Evolutionary conservation across 306 rosid species (phyloP).

Genomic region (Glycine tomentella): DNA sequence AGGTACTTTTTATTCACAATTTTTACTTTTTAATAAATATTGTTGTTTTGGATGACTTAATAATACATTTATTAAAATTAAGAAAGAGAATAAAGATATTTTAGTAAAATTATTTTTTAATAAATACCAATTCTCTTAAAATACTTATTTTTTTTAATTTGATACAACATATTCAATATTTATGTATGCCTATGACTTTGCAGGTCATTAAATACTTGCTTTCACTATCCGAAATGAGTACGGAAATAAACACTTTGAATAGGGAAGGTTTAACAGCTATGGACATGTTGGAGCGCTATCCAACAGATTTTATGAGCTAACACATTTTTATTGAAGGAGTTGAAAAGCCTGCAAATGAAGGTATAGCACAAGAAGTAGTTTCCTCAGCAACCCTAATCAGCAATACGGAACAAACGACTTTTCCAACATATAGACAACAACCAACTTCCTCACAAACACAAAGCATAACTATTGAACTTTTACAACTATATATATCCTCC

Average conservation of each 20-base stretch:
- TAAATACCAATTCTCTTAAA: too few relatives aligned
- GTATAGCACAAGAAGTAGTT: not conserved
- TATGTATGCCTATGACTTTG: not conserved
- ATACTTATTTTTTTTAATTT: not conserved
- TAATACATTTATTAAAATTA: too few relatives aligned
- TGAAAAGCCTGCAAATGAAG: not conserved
- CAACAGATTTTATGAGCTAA: constrained; percentile 14
- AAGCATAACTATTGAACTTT: too few relatives aligned
- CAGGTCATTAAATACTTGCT: constrained; percentile 48
- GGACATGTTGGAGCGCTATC: not conserved
- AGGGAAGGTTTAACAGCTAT: not conserved
- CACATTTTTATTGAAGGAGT: not conserved
- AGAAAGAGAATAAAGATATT: not conserved
- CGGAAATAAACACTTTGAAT: not conserved
- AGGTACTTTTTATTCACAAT: constrained; percentile 25
- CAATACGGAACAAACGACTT: too few relatives aligned
- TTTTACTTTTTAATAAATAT: too few relatives aligned
- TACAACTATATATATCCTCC: not conserved
- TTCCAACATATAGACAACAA: too few relatives aligned
- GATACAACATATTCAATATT: not conserved
- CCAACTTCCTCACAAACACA: too few relatives aligned
- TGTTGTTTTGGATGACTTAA: too few relatives aligned
- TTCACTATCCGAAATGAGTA: constrained; percentile 36
- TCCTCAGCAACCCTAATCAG: not conserved
- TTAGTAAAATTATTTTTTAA: too few relatives aligned